Conservation (phyloP, 257 asterid genomes). For the Penstemon newberryi region DNA sequence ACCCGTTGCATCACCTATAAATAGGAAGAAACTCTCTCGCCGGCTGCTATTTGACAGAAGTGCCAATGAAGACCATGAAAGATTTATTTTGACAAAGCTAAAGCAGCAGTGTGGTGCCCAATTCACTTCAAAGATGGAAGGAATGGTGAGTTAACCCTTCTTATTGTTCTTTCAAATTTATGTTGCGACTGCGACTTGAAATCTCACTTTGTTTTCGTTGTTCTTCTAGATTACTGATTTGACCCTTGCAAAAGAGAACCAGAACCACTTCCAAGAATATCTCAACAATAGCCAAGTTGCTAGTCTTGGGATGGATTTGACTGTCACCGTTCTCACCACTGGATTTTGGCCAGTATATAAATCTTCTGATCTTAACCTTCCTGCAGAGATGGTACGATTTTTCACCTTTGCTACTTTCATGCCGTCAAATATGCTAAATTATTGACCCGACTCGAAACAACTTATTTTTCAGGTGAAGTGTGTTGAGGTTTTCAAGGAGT, state of each 20-base stretch:
- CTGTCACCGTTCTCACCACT: slow-evolving; percentile 52
- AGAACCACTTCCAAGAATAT: slow-evolving; percentile 44
- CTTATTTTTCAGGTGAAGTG: slow-evolving; percentile 54
- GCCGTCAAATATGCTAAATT: background rate
- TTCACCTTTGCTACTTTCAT: slow-evolving; percentile 11
- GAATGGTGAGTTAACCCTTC: slow-evolving; percentile 43
- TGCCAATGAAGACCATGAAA: slow-evolving; percentile 53
- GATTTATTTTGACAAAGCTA: slow-evolving; percentile 46
- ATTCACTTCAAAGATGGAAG: slow-evolving; percentile 68
- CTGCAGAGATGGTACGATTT: slow-evolving; percentile 52
- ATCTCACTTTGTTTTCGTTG: background rate
- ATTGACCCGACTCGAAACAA: background rate
- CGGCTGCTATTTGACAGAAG: slow-evolving; percentile 54
- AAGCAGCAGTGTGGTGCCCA: slow-evolving; percentile 60
- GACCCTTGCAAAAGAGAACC: slow-evolving; percentile 49
- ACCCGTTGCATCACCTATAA: slow-evolving; percentile 1
- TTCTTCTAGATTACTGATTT: slow-evolving; percentile 52
- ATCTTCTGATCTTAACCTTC: slow-evolving; percentile 55
- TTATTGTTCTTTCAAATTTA: slow-evolving; percentile 5
- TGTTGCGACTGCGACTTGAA: background rate
- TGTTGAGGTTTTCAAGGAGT: slow-evolving; percentile 53
- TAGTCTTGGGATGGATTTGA: slow-evolving; percentile 49
- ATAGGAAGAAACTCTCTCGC: slow-evolving; percentile 60
- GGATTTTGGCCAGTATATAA: slow-evolving; percentile 70
- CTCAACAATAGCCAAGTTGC: slow-evolving; percentile 31